Percentiles rank a stretch among this genome's conserved stretches.
These are phyloP conservation scores for Candida xiaguanensis DNA, from an alignment of 805 yeast genomes.

Conservation along the genomic window DNA sequence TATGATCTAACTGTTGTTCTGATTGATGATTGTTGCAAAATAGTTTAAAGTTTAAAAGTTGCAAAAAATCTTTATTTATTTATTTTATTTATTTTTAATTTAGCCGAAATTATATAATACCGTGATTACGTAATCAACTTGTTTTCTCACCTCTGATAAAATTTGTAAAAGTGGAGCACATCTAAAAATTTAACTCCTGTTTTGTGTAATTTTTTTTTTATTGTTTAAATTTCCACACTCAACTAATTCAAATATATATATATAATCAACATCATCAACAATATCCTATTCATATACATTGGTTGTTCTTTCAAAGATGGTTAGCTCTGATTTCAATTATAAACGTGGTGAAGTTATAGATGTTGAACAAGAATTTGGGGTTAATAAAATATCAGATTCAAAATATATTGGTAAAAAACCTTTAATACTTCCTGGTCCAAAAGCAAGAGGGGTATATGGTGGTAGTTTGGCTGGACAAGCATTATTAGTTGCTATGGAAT, in stretches of 20 bases:
- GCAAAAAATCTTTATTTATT: background rate
- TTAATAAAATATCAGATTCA: constrained; percentile 13
- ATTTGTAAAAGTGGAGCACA: background rate
- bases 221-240: too few relatives aligned
- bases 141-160: background rate
- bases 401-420: constrained; percentile 18
- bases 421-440: constrained; percentile 22
- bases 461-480: constrained; percentile 36
- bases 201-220: background rate
- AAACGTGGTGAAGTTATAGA: constrained; percentile 9
- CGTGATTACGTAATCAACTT: too few relatives aligned
- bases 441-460: constrained; percentile 28
- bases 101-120: too few relatives aligned
- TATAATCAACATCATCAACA: too few relatives aligned
- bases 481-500: constrained; percentile 26
- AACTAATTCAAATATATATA: too few relatives aligned
- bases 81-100: too few relatives aligned
- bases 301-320: too few relatives aligned
- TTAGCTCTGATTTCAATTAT: constrained; percentile 6
- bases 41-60: too few relatives aligned
- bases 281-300: too few relatives aligned
- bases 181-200: background rate
- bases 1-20: too few relatives aligned
- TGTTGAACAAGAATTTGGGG: constrained; percentile 17
- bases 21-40: too few relatives aligned